Conservation (phyloP, 1,139 yeast species). For the Groenewaldozyma sp. region DNA sequence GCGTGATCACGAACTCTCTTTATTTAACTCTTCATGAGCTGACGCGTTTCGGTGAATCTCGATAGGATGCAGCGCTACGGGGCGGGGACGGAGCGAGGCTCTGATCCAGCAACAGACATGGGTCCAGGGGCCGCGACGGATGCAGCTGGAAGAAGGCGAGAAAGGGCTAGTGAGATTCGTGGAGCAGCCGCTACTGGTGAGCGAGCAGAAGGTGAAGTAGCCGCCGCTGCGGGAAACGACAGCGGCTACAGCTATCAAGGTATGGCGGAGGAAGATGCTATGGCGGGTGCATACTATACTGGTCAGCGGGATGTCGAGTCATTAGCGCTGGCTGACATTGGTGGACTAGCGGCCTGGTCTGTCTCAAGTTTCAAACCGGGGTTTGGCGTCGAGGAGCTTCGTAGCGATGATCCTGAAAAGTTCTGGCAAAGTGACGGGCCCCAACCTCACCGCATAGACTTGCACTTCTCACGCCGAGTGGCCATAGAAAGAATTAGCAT, state of each 20-base stretch:
- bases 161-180: too few relatives aligned
- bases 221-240: constrained; percentile 3
- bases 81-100: too few relatives aligned
- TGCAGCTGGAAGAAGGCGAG: too few relatives aligned
- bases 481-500: constrained; percentile 60
- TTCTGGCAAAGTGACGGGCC: constrained; percentile 97
- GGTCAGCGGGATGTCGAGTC: constrained; percentile 37
- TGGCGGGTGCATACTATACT: constrained; percentile 26
- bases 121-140: too few relatives aligned
- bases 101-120: too few relatives aligned
- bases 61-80: too few relatives aligned
- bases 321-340: constrained; percentile 58
- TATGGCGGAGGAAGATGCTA: constrained; percentile 4
- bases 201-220: too few relatives aligned
- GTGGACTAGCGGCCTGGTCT: constrained; percentile 79
- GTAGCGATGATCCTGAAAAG: constrained; percentile 64
- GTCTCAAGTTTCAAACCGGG: constrained; percentile 72
- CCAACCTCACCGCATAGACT: constrained; percentile 79
- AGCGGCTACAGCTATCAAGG: constrained; percentile 7
- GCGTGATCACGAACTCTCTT: too few relatives aligned
- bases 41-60: too few relatives aligned
- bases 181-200: too few relatives aligned
- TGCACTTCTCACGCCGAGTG: constrained; percentile 75
- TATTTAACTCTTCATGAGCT: too few relatives aligned
- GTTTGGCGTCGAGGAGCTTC: constrained; percentile 56